Evolutionary conservation across 106 monocot species (phyloP).

Genomic region (Hemerocallis citrina): DNA sequence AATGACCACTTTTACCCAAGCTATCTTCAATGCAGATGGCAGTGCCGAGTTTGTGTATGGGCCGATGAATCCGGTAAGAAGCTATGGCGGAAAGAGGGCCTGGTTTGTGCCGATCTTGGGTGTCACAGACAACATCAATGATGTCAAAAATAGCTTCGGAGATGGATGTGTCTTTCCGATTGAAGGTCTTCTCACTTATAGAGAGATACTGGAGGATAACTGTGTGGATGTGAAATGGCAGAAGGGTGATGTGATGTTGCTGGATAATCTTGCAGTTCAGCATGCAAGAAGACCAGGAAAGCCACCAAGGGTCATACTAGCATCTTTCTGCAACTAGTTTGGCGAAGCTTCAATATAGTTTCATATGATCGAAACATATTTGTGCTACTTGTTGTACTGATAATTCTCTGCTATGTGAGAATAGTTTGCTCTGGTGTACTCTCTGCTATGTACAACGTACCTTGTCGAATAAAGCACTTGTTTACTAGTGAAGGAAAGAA

Average conservation of each 20-base stretch:
- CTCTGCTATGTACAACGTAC: too few relatives aligned
- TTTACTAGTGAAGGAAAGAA: too few relatives aligned
- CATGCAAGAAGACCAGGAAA: conserved; percentile 22
- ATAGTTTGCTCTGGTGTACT: too few relatives aligned
- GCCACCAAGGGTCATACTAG: conserved; percentile 13
- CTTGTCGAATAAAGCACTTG: too few relatives aligned
- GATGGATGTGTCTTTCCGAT: conserved; percentile 17
- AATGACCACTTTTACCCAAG: not conserved
- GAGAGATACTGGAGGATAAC: conserved; percentile 18
- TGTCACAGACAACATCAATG: not conserved
- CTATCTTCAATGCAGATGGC: conserved; percentile 18
- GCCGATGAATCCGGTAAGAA: conserved; percentile 20
- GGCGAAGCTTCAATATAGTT: too few relatives aligned
- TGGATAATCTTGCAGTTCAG: conserved; percentile 31
- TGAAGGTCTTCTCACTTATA: not conserved
- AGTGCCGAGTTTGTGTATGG: conserved; percentile 21
- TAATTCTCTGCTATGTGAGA: too few relatives aligned
- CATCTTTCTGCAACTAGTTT: conserved; percentile 17
- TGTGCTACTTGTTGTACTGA: too few relatives aligned
- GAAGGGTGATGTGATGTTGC: conserved; percentile 19
- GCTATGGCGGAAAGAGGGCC: conserved; percentile 12
- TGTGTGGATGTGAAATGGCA: conserved; percentile 20
- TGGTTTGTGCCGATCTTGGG: conserved; percentile 11
- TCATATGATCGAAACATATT: too few relatives aligned
- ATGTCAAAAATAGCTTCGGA: not conserved